These are phyloP conservation scores for Leishmania martiniquensis DNA, from an alignment of 208 protist genomes.

Conservation along the genomic window DNA sequence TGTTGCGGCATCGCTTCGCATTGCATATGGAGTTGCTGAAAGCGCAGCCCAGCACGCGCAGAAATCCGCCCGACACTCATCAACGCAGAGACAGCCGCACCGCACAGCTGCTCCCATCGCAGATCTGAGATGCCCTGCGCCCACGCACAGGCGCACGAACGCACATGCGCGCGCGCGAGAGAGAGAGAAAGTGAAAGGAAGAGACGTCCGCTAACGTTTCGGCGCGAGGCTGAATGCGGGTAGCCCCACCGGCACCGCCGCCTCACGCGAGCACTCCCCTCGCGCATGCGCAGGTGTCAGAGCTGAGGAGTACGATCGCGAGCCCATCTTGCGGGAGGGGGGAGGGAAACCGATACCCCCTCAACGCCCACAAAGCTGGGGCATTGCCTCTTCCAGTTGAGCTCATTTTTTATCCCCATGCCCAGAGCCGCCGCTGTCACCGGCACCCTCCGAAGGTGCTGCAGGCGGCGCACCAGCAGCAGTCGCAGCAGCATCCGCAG, in stretches of 20 bases:
- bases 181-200: neutral
- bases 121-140: neutral
- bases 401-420: neutral
- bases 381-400: neutral
- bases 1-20: neutral
- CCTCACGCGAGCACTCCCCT: neutral
- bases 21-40: neutral
- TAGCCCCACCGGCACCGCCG: neutral
- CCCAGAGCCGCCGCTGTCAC: neutral
- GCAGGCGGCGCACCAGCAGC: neutral
- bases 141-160: neutral
- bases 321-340: neutral
- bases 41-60: neutral
- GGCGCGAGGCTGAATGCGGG: neutral
- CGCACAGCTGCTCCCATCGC: neutral
- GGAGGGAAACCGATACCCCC: neutral
- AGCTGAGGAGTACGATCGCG: too few relatives aligned
- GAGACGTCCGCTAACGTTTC: neutral
- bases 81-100: neutral
- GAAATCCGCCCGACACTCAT: neutral
- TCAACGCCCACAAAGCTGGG: neutral
- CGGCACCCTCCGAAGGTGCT: neutral
- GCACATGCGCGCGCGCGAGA: neutral
- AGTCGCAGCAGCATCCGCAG: constrained; percentile 3
- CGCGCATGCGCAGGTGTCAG: neutral